Percentiles rank a stretch among this genome's conserved stretches.
Evolutionary conservation across 129 eudicot genomes (phyloP).

Genomic region (Tanacetum coccineum): DNA sequence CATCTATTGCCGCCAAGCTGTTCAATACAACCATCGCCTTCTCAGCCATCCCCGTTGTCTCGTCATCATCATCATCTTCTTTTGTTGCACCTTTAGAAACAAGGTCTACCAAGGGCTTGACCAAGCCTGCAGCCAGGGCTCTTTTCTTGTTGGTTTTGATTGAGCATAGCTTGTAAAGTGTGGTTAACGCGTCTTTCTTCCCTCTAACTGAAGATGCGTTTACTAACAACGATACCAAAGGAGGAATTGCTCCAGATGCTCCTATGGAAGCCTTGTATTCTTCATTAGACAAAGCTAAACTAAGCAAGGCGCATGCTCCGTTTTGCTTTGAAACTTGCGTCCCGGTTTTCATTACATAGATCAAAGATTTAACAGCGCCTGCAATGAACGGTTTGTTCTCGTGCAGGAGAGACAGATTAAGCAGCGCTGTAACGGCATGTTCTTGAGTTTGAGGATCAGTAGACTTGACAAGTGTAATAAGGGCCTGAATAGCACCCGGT

Average conservation of each 20-base stretch:
- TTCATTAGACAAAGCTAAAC: slow-evolving; percentile 47
- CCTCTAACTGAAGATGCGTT: slow-evolving; percentile 45
- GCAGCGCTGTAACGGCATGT: slow-evolving; percentile 74
- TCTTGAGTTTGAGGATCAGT: slow-evolving; percentile 71
- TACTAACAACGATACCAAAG: slow-evolving; percentile 50
- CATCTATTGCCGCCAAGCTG: slow-evolving; percentile 49
- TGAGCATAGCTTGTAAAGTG: slow-evolving; percentile 66
- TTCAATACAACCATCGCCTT: slow-evolving; percentile 72
- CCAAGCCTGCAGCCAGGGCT: slow-evolving; percentile 70
- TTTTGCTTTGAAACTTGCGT: slow-evolving; percentile 73
- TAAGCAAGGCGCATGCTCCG: slow-evolving; percentile 69
- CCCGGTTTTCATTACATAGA: slow-evolving; percentile 70
- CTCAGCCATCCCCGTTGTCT: slow-evolving; percentile 57
- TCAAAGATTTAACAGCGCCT: slow-evolving; percentile 47
- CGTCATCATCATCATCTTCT: no score
- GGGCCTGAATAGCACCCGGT: slow-evolving; percentile 61
- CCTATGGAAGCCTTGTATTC: slow-evolving; percentile 61
- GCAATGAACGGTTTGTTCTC: slow-evolving; percentile 41
- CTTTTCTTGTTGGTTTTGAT: slow-evolving; percentile 61
- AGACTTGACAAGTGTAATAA: slow-evolving; percentile 56
- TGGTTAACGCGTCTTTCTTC: slow-evolving; percentile 79
- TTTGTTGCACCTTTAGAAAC: slow-evolving; percentile 36
- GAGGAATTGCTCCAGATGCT: slow-evolving; percentile 91
- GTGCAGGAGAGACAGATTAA: slow-evolving; percentile 67
- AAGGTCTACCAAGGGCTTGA: slow-evolving; percentile 63